Base-by-base conservation (phyloP, 768 basidiomycete species). In the Fomitopsis serialis region DNA sequence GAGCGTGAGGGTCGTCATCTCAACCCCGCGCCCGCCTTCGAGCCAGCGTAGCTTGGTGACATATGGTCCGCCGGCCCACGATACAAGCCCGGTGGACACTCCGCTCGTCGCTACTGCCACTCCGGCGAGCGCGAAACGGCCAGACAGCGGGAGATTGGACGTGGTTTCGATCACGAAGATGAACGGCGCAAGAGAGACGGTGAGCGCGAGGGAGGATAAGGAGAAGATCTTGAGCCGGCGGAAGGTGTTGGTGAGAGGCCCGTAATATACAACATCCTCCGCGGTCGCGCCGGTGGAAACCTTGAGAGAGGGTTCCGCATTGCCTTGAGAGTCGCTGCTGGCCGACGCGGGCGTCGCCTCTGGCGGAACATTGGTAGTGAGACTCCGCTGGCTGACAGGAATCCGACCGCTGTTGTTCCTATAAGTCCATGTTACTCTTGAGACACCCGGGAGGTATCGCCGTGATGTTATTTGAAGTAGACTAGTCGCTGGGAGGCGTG, bases 171-270 rank as follows among this genome's bases (percentile, higher is more conserved):
- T 75, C 49, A 89, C 64, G 68, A 94, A 87, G 56, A 94, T 81
- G 70, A 94, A 83, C 1, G 92, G 92, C 1, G 87, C 74, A 60
- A 94, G 73, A 3, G 80, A 75, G 54, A 75, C 69, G 10, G 89
- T 85, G 46, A 91, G 76, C 2, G 76, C 76, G 45, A 94, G 77
- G 0, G 92, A 92, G 22, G 84, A 80, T 0, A 95, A 71, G 12
- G 91, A 93, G 72, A 94, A 92, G 9, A 90, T 68, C 66, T 94
- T 93, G 52, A 93, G 78, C 22, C 80, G 79, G 52, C 82, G 79
- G 72, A 90, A 92, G 1, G 91, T 88, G 42, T 73, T 66, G 0
- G 83, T 70, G 36, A 92, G 72, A 2, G 91, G 92, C 0, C 89
- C 92, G 57, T 75, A 68, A 63, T 93, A 93, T n/a, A 75, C 63